Conservation (phyloP, 139 green algal genomes). For the Chlorella vulgaris region DNA sequence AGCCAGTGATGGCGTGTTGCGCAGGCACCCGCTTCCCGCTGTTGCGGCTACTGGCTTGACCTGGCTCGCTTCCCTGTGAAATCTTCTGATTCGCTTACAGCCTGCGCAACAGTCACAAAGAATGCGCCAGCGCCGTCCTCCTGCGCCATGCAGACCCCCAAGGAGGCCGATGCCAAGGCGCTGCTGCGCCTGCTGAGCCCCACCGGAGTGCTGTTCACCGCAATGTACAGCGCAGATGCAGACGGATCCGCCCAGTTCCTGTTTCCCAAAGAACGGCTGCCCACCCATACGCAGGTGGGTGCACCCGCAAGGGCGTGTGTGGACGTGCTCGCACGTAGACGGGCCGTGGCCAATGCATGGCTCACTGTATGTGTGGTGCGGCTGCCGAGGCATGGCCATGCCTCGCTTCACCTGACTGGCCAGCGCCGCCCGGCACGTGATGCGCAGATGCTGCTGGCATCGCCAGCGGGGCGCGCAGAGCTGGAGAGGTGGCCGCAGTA, state of each 20-base stretch:
- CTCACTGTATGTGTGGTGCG: background rate
- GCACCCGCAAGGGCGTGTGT: background rate
- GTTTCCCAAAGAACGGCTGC: conserved; percentile 79
- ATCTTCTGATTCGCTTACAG: background rate
- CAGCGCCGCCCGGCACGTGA: background rate
- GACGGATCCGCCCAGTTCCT: conserved; percentile 77
- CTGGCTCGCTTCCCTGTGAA: too few species aligned
- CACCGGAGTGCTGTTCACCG: conserved; percentile 65
- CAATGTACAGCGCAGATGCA: conserved; percentile 72
- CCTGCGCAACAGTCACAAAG: background rate
- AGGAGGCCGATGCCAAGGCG: conserved; percentile 62
- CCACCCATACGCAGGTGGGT: conserved; percentile 75
- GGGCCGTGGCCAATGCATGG: background rate
- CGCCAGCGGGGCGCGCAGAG: conserved; percentile 46
- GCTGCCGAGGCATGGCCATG: background rate
- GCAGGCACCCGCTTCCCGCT: too few species aligned
- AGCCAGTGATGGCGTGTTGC: background rate
- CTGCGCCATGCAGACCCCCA: conserved; percentile 54
- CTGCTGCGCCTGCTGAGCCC: conserved; percentile 71
- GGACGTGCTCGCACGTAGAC: background rate
- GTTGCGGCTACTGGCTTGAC: background rate
- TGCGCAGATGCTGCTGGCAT: conserved; percentile 59
- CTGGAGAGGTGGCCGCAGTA: conserved; percentile 83
- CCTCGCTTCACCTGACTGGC: background rate
- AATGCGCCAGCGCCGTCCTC: too few species aligned